Base-by-base conservation (phyloP, 352 stramenopile genomes). In the Phytophthora syringae region DNA sequence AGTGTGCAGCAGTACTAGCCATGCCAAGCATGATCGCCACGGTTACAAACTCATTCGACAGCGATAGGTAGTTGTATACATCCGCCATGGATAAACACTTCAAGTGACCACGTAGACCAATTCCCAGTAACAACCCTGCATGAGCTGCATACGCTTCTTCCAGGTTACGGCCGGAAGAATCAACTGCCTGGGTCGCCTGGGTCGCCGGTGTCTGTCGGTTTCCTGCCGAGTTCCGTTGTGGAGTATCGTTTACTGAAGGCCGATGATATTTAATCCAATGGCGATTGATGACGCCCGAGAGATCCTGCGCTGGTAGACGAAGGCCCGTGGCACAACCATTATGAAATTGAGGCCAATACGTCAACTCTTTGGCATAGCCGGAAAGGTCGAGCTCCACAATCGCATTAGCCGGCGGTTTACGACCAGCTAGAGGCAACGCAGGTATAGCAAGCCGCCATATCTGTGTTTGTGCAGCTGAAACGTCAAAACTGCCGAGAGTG, bases 261-360 rank as follows among this genome's bases (percentile, higher is more conserved):
- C 89, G 87, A 76, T 99, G 98, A 68, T 98, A 99, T 45, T 98
- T 96, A 59, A 99, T 98, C 97, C 97, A 99, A 40, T 98, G 98
- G 15, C 97, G 83, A 43, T 95, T 99, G 16, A 99, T 94, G 15
- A 92, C 82, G 20, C 70, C 77, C 22, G 80, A 87, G n/a, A 91
- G 57, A 68, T 93, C 82, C 20, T 74, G 67, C 0, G 70, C 67
- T 48, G 85, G 77, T 12, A 99, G 80, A 5, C 94, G 82, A 21
- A 99, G 79, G 5, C 93, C 96, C n/a, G 95, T 97, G 5, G 97
- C 97, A 34, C 98, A 98, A 21, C 97, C 98, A 68, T 99, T 99
- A 74, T 99, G 97, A 77, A 99, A 99, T 64, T 99, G 93, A 22
- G 97, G 95, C 97, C 98, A 99, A 54, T 98, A 82, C 7, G 87